A percentile compares a stretch with the other conserved stretches of the same genome.
Evolutionary conservation across 441 rosid species (phyloP).

Genomic region (Corymbia citriodora): DNA sequence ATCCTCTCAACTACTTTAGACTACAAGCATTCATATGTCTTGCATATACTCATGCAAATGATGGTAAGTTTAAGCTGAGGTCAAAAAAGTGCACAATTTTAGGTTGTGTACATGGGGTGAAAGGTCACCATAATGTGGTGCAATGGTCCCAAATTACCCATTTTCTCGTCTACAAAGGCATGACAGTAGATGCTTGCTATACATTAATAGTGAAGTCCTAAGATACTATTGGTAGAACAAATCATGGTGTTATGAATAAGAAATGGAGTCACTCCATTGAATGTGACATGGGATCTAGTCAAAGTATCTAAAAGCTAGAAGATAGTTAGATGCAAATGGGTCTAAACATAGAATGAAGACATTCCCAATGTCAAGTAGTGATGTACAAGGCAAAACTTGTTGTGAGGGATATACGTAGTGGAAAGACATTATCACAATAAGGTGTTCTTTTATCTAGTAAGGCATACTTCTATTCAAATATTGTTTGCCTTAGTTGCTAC

Average conservation of each 20-base stretch:
- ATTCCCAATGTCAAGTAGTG: not conserved
- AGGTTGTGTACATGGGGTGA: no score
- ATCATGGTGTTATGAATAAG: not conserved
- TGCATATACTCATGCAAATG: not conserved
- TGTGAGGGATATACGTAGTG: accelerated
- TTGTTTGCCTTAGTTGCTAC: no score
- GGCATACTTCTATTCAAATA: no score
- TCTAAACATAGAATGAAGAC: not conserved
- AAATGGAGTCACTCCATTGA: not conserved
- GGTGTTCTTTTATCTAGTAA: no score
- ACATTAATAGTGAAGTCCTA: not conserved
- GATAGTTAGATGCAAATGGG: not conserved
- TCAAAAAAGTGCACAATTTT: accelerated
- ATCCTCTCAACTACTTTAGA: not conserved
- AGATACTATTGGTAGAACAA: not conserved
- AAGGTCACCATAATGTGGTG: not conserved
- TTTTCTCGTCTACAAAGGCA: accelerated
- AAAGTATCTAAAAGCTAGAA: not conserved
- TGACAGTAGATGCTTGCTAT: not conserved
- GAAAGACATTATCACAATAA: not conserved
- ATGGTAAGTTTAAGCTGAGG: no score
- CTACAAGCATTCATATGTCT: not conserved
- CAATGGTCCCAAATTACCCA: not conserved
- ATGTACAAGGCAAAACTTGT: not conserved
- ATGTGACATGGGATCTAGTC: accelerated